Conservation (phyloP, 176 grass and related monocot genomes). For the Rhipidocladum racemiflorum region DNA sequence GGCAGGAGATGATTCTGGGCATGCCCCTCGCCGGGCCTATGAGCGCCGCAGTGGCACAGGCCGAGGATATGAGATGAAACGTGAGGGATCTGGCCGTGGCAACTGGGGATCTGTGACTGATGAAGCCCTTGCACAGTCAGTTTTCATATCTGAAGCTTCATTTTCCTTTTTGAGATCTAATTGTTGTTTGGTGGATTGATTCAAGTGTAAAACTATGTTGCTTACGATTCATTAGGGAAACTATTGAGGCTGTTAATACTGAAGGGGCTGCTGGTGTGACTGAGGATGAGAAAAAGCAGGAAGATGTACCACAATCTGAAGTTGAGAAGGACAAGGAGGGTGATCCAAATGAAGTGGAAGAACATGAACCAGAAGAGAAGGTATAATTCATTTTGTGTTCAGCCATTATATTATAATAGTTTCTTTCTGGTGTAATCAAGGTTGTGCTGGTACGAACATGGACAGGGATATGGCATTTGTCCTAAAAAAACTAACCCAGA, state of each 20-base stretch:
- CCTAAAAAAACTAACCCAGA: not conserved
- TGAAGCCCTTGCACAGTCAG: conserved; percentile 54
- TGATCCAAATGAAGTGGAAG: conserved; percentile 26
- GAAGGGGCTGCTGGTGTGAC: not conserved
- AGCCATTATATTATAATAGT: not conserved
- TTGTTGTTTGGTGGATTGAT: not conserved
- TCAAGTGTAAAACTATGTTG: not conserved
- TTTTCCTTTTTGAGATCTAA: not conserved
- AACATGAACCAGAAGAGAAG: conserved; percentile 62
- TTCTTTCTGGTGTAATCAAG: not conserved
- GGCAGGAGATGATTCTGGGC: conserved; percentile 45
- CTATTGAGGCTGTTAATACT: not conserved
- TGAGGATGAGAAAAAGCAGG: conserved; percentile 49
- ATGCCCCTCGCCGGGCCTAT: conserved; percentile 35
- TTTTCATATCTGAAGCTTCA: not conserved
- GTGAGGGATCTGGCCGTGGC: conserved; percentile 66
- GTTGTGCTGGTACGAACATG: not conserved
- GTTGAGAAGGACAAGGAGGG: conserved; percentile 44
- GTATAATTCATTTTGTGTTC: conserved; percentile 16
- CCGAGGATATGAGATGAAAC: conserved; percentile 64
- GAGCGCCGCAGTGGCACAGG: conserved; percentile 73
- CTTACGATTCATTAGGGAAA: conserved; percentile 9
- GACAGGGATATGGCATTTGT: not conserved
- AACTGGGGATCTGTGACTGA: conserved; percentile 69
- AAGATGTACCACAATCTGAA: conserved; percentile 24